Conservation (phyloP, 1,139 yeast genomes). For the Kodamaea plutei region DNA sequence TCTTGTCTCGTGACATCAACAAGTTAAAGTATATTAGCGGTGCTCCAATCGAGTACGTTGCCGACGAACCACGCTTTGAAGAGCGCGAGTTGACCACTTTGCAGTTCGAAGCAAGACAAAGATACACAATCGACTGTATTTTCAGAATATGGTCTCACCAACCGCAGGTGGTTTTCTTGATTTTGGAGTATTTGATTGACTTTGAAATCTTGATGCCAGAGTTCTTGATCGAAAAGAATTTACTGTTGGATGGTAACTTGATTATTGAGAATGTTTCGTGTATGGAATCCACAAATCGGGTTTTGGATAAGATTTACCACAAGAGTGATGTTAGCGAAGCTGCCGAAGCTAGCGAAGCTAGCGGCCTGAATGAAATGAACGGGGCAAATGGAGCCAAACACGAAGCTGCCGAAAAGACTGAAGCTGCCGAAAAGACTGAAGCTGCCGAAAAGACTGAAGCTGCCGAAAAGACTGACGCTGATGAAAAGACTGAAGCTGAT, state of each 20-base stretch:
- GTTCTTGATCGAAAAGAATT: conserved; percentile 41
- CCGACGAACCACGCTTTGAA: conserved; percentile 33
- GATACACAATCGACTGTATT: conserved; percentile 58
- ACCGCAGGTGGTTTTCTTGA: conserved; percentile 75
- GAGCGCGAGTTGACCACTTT: conserved; percentile 38
- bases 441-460: conserved; percentile 2
- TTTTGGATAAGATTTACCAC: conserved; percentile 22
- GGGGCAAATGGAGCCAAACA: conserved; percentile 5
- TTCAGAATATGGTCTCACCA: conserved; percentile 76
- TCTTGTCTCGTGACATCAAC: conserved; percentile 53
- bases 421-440: conserved; percentile 2
- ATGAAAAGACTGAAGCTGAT: conserved; percentile 1
- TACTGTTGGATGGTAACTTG: conserved; percentile 31
- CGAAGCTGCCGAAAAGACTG: conserved; percentile 9
- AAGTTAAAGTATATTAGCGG: conserved; percentile 47
- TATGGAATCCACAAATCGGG: conserved; percentile 42
- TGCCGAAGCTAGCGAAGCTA: background rate
- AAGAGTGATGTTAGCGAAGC: background rate
- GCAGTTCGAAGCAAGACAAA: conserved; percentile 27
- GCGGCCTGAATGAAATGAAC: conserved; percentile 1
- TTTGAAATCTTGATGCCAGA: conserved; percentile 43
- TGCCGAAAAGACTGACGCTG: conserved; percentile 3
- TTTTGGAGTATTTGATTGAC: conserved; percentile 60
- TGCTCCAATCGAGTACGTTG: conserved; percentile 24
- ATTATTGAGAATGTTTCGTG: conserved; percentile 43